Evolutionary conservation across 805 yeast species (phyloP).

Genomic region (Pichia eremophila): DNA sequence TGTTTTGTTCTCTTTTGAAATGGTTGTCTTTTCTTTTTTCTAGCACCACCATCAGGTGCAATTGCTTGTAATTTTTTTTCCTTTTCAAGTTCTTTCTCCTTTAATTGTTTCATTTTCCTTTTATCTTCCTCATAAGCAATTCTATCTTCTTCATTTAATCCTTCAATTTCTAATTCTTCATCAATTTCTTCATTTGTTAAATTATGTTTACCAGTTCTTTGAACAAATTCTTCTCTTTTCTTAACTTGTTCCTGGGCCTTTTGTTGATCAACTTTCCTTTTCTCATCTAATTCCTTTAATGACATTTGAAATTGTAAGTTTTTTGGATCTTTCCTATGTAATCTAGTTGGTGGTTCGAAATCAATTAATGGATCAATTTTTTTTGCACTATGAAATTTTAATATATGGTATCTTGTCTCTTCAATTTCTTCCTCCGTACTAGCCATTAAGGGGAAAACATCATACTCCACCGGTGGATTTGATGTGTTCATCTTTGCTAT

Average conservation of each 20-base stretch:
- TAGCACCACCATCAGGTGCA: constrained; percentile 89
- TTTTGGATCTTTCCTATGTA: constrained; percentile 91
- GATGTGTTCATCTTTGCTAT: neutral
- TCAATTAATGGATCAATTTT: constrained; percentile 61
- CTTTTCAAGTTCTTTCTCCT: constrained; percentile 28
- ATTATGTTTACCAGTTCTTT: constrained; percentile 11
- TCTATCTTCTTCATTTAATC: constrained; percentile 35
- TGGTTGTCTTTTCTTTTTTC: constrained; percentile 48
- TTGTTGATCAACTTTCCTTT: constrained; percentile 40
- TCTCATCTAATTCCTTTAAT: constrained; percentile 62
- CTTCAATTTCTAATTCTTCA: constrained; percentile 22
- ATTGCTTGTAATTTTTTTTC: constrained; percentile 54
- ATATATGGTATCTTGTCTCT: constrained; percentile 66
- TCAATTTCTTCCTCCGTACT: constrained; percentile 64
- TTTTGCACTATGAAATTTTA: constrained; percentile 69
- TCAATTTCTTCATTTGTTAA: constrained; percentile 20
- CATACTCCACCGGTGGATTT: constrained; percentile 13
- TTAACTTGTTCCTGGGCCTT: constrained; percentile 28
- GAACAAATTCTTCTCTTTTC: constrained; percentile 29
- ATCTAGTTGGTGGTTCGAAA: constrained; percentile 74
- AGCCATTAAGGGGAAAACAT: constrained; percentile 56
- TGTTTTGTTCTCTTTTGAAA: constrained; percentile 79
- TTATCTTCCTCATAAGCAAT: constrained; percentile 18
- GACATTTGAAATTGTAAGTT: constrained; percentile 81
- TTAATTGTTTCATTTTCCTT: constrained; percentile 18